Conservation (phyloP, 2,329 filamentous ascomycete species). For the Fusarium agapanthi region DNA sequence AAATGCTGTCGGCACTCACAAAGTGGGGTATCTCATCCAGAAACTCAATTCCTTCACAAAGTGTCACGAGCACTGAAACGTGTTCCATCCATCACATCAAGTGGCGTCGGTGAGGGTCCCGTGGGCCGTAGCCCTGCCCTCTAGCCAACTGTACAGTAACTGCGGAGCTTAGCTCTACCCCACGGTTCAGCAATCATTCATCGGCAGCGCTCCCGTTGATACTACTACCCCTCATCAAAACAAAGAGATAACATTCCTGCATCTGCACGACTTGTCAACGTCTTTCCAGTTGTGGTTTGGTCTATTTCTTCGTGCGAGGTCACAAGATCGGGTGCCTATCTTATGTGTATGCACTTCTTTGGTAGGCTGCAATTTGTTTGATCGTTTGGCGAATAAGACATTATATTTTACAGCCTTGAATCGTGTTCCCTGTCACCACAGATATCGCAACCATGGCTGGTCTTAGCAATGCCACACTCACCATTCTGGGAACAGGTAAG, state of each 20-base stretch:
- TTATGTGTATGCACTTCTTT: background rate
- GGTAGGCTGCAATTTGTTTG: background rate
- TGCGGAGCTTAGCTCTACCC: slow-evolving; percentile 6
- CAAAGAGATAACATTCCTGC: slow-evolving; percentile 15
- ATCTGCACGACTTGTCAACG: slow-evolving; percentile 26
- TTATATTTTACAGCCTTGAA: background rate
- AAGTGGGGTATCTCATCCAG: background rate
- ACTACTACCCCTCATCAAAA: slow-evolving; percentile 12
- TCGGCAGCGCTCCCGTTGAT: slow-evolving; percentile 25
- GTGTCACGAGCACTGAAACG: background rate
- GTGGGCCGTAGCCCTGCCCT: slow-evolving; percentile 10
- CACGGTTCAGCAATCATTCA: background rate
- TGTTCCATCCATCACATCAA: background rate
- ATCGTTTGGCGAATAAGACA: background rate
- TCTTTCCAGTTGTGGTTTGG: slow-evolving; percentile 25
- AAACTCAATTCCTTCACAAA: background rate
- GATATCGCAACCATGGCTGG: slow-evolving; percentile 22
- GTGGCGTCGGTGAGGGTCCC: slow-evolving; percentile 12
- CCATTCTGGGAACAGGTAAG: slow-evolving; percentile 38
- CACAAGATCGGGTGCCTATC: background rate
- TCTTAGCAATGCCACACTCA: slow-evolving; percentile 33
- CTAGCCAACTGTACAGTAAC: background rate
- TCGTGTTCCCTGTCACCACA: background rate
- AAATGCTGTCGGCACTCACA: background rate
- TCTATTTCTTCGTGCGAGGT: background rate